Percentiles rank a stretch among this genome's conserved stretches.
phyloP scores from a whole-genome alignment of 805 yeast genomes.

The Saturnispora silvae region DNA sequence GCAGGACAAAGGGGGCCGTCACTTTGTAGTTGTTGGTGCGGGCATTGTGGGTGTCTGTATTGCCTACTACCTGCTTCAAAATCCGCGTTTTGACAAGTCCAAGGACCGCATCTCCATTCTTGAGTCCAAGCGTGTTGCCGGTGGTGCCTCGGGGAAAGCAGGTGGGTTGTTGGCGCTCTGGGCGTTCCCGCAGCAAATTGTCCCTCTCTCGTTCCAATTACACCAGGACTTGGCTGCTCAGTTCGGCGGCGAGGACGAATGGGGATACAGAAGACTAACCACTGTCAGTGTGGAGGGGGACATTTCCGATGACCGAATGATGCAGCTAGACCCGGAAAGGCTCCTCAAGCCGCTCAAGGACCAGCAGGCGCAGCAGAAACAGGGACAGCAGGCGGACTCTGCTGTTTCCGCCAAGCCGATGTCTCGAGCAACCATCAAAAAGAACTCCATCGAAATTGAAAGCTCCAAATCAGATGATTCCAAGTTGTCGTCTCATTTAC shows the following conservation, averaged over 20 bases:
- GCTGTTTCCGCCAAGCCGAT: constrained; percentile 13
- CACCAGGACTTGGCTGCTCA: constrained; percentile 75
- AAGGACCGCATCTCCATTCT: constrained; percentile 74
- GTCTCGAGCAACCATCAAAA: constrained; percentile 25
- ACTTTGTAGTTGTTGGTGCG: constrained; percentile 82
- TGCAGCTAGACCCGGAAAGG: constrained; percentile 2
- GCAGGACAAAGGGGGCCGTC: constrained; percentile 43
- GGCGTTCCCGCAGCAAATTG: constrained; percentile 96
- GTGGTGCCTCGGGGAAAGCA: constrained; percentile 96
- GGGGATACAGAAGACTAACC: constrained; percentile 89
- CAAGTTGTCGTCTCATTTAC: constrained; percentile 28
- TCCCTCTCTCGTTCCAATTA: constrained; percentile 73
- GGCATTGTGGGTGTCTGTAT: constrained; percentile 95
- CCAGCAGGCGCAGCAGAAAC: background rate
- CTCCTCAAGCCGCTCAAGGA: background rate
- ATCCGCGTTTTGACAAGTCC: constrained; percentile 64
- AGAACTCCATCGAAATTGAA: constrained; percentile 27
- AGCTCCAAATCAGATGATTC: constrained; percentile 10
- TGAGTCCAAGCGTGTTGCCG: constrained; percentile 88
- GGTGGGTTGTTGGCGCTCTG: constrained; percentile 91
- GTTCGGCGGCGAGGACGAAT: constrained; percentile 72
- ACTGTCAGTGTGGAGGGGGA: constrained; percentile 86
- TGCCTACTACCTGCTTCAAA: constrained; percentile 78
- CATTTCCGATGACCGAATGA: constrained; percentile 26
- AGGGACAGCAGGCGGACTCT: constrained; percentile 7